Base-by-base conservation (phyloP, 805 yeast species). In the Ogataea nitratoaversa region DNA sequence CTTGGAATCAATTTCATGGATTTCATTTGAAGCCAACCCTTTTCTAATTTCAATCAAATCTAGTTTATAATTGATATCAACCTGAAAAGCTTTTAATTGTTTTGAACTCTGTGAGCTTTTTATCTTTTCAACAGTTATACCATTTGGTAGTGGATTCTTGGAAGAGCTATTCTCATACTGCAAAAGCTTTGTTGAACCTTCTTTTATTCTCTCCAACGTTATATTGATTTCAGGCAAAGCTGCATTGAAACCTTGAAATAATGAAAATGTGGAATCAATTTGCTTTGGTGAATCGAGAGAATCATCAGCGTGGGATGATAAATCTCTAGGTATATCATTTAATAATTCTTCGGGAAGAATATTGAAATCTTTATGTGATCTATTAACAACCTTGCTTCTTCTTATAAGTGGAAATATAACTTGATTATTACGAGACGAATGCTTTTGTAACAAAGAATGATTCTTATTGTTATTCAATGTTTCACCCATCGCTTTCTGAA, bases 181-280 rank as follows among this genome's bases (percentile, higher is more conserved):
- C 13, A 54, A 25, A 12, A 52, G 38, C 32, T 47, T 43, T 5
- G 45, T 22, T 9, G 53, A 38, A 38, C 52, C 61, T 36, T 48
- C 52, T 47, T 42, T 56, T 44, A 39, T 49, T 47, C 43, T 51
- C 32, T 44, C 62, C 28, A 70, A 57, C 31, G 66, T 67, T 43
- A 70, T 75, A 44, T 74, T 66, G n/a, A 74, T 61, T 14, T 73
- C 73, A 1, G 79, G 78, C 27, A 72, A 55, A 1, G 76, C 66
- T 4, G 87, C 85, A 50, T 70, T 69, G 54, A 84, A 81, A 1
- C 90, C 89, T 58, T 83, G 90, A 52, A 74, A 81, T 18, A 84
- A 60, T 3, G 88, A 76, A 47, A 75, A 76, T 8, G 56, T 51
- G 1, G 42, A 17, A 8, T 34, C 43, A 19, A n/a, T n/a, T n/a